Conservation (phyloP, 257 asterid genomes). For the Solanum arcanum region DNA sequence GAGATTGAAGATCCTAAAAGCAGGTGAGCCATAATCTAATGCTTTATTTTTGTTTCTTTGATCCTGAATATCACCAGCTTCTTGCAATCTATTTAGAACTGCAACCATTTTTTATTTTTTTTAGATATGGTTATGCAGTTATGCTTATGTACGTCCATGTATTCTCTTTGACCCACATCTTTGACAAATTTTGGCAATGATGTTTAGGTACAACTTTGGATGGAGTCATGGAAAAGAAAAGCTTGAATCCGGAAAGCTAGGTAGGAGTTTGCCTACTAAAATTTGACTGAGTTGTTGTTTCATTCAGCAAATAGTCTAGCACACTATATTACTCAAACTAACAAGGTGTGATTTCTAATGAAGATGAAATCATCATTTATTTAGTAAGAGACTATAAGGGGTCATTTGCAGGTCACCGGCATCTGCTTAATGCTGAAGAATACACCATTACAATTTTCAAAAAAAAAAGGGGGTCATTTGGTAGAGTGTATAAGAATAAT, state of each 20-base stretch:
- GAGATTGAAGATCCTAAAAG: constrained; percentile 70
- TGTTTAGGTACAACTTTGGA: constrained; percentile 75
- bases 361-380: neutral
- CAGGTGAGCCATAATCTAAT: constrained; percentile 33
- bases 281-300: neutral
- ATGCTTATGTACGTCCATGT: neutral
- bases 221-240: constrained; percentile 98
- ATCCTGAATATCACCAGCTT: neutral
- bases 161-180: neutral
- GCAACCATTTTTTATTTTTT: neutral
- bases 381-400: neutral
- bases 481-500: neutral
- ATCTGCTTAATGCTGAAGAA: too few species aligned
- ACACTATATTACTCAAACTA: neutral
- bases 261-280: constrained; percentile 12
- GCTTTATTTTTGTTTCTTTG: neutral
- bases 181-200: neutral
- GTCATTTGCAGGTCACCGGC: too few species aligned
- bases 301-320: neutral
- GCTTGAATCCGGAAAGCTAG: constrained; percentile 90
- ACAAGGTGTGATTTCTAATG: neutral
- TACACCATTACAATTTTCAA: too few species aligned
- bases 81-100: neutral
- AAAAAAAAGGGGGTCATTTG: neutral
- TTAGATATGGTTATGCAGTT: neutral